phyloP scores from a whole-genome alignment of 106 monocot species.

The Platanthera zijinensis region DNA sequence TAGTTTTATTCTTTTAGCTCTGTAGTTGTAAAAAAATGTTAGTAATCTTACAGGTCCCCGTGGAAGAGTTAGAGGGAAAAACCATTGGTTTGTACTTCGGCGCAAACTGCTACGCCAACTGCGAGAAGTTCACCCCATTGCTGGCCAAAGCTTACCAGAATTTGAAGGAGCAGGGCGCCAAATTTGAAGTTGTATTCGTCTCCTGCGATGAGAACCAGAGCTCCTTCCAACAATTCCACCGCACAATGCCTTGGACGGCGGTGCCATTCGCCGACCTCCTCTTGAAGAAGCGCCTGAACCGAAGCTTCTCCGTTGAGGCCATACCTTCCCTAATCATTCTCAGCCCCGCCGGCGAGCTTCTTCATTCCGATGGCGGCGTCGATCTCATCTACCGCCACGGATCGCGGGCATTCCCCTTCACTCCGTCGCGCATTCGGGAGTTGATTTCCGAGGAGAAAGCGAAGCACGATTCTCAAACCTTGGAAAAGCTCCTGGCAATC shows the following conservation, averaged over 20 bases:
- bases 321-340: slow-evolving; percentile 45
- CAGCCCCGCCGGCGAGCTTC: slow-evolving; percentile 16
- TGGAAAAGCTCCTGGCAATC: slow-evolving; percentile 34
- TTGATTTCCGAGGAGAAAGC: slow-evolving; percentile 37
- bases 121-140: slow-evolving; percentile 40
- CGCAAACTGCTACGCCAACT: slow-evolving; percentile 43
- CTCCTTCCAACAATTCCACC: slow-evolving; percentile 40
- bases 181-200: slow-evolving; percentile 40
- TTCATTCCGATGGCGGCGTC: slow-evolving; percentile 25
- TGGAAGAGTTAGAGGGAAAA: slow-evolving; percentile 31
- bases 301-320: slow-evolving; percentile 36
- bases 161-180: slow-evolving; percentile 24
- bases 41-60: slow-evolving; percentile 22
- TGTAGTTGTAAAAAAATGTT: neutral
- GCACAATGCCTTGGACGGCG: slow-evolving; percentile 49
- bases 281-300: slow-evolving; percentile 26
- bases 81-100: slow-evolving; percentile 43
- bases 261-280: slow-evolving; percentile 32
- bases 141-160: slow-evolving; percentile 27
- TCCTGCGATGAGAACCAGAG: slow-evolving; percentile 45
- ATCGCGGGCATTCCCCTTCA: slow-evolving; percentile 31
- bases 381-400: slow-evolving; percentile 31
- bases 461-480: slow-evolving; percentile 35
- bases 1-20: too few relatives aligned
- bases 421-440: slow-evolving; percentile 23